phyloP scores from a whole-genome alignment of 768 basidiomycete genomes.

The Agaricus bisporus region DNA sequence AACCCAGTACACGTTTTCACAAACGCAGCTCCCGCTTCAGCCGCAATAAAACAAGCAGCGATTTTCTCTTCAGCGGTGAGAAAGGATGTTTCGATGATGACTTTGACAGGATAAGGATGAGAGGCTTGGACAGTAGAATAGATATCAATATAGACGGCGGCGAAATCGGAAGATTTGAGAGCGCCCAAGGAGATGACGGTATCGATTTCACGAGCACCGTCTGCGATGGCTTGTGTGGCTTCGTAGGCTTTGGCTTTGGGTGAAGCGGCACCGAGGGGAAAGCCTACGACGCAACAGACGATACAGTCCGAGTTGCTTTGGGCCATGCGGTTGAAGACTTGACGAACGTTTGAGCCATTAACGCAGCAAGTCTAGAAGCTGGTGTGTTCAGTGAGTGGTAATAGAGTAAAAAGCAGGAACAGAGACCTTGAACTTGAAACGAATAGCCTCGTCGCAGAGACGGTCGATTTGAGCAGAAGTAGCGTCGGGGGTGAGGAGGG shows the following conservation, averaged over 20 bases:
- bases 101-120: constrained; percentile 33
- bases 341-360: constrained; percentile 37
- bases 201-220: constrained; percentile 47
- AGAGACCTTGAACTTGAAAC: constrained; percentile 41
- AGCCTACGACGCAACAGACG: constrained; percentile 44
- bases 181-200: constrained; percentile 45
- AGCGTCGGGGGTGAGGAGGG: constrained; percentile 44
- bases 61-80: constrained; percentile 40
- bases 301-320: constrained; percentile 30
- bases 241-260: constrained; percentile 40
- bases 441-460: constrained; percentile 42
- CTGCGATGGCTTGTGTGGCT: constrained; percentile 35
- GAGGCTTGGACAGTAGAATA: constrained; percentile 30
- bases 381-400: neutral
- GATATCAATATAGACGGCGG: constrained; percentile 33
- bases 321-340: constrained; percentile 32
- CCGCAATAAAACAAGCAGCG: constrained; percentile 38
- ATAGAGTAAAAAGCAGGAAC: neutral
- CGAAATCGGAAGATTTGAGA: constrained; percentile 32
- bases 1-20: constrained; percentile 55
- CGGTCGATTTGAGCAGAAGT: constrained; percentile 37
- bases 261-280: constrained; percentile 43
- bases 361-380: constrained; percentile 42
- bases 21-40: constrained; percentile 44
- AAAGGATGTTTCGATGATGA: constrained; percentile 47